Conservation (phyloP, 805 yeast species). For the Debaryomyces hansenii region DNA sequence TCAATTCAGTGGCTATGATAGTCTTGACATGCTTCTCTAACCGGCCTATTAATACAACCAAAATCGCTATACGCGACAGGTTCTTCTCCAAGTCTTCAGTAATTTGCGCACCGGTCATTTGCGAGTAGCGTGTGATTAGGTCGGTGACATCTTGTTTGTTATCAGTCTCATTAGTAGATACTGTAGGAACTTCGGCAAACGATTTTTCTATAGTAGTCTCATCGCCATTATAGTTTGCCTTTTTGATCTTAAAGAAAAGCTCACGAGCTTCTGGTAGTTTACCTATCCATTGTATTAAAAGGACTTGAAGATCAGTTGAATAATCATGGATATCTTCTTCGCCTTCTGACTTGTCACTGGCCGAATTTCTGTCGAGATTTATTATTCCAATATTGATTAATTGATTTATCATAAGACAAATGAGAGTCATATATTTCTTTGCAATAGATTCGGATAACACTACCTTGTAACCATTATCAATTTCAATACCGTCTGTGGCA, state of each 20-base stretch:
- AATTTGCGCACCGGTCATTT: constrained; percentile 16
- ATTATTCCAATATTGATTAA: constrained; percentile 47
- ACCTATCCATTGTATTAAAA: constrained; percentile 67
- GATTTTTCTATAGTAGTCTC: neutral
- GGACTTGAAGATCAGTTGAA: constrained; percentile 56
- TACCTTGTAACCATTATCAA: constrained; percentile 27
- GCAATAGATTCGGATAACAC: constrained; percentile 32
- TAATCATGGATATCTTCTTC: constrained; percentile 47
- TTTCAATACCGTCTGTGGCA: constrained; percentile 31
- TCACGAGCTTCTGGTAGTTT: constrained; percentile 61
- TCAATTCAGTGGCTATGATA: constrained; percentile 3
- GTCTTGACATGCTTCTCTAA: constrained; percentile 14
- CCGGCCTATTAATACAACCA: constrained; percentile 13
- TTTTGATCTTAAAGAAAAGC: constrained; percentile 44
- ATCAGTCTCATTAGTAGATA: neutral
- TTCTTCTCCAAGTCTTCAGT: constrained; percentile 16
- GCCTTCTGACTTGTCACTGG: constrained; percentile 7
- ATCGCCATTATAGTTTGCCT: constrained; percentile 10
- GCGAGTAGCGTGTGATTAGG: constrained; percentile 11
- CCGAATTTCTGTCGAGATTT: constrained; percentile 31
- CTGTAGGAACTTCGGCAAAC: neutral
- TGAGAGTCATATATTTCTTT: constrained; percentile 47
- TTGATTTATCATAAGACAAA: constrained; percentile 63
- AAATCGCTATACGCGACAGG: constrained; percentile 8
- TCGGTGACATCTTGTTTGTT: constrained; percentile 7